phyloP scores from a whole-genome alignment of 139 green algal genomes.

The Spirogloea muscicola region DNA sequence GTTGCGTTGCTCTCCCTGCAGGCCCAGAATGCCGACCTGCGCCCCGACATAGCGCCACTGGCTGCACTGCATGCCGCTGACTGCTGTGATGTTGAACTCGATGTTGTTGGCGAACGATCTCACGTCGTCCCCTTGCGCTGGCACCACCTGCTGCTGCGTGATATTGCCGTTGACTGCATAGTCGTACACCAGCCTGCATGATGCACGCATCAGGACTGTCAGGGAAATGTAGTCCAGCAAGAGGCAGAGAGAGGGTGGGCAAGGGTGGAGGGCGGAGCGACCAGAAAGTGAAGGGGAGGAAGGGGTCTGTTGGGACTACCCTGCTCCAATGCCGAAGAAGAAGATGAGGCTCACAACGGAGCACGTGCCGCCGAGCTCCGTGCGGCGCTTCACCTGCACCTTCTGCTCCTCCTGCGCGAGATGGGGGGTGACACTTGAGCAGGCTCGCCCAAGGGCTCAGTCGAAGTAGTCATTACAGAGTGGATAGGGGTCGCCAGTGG shows the following conservation, averaged over 20 bases:
- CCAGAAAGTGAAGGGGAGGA: too few relatives aligned
- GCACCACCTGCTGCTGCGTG: neutral
- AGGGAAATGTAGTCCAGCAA: neutral
- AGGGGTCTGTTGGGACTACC: too few relatives aligned
- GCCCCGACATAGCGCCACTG: too few relatives aligned
- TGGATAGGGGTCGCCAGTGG: too few relatives aligned
- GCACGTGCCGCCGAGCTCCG: constrained; percentile 16
- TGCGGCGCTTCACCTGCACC: constrained; percentile 11
- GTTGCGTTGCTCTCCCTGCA: too few relatives aligned
- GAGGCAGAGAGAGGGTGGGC: too few relatives aligned
- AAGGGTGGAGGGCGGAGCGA: neutral
- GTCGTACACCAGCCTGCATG: constrained; percentile 5
- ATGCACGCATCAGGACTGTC: neutral
- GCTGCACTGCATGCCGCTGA: neutral
- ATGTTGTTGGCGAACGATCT: constrained; percentile 1
- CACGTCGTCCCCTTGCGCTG: neutral
- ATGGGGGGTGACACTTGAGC: too few relatives aligned
- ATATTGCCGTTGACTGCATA: neutral
- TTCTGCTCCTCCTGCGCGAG: constrained; percentile 25
- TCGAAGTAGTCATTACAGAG: too few relatives aligned
- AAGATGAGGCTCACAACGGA: constrained; percentile 21
- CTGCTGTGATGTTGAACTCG: neutral
- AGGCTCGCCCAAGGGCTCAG: too few relatives aligned
- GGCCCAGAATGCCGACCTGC: too few relatives aligned
- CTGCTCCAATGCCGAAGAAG: neutral